Evolutionary conservation across 495 filamentous ascomycete genomes (phyloP).

Genomic region (Collariella sp.): DNA sequence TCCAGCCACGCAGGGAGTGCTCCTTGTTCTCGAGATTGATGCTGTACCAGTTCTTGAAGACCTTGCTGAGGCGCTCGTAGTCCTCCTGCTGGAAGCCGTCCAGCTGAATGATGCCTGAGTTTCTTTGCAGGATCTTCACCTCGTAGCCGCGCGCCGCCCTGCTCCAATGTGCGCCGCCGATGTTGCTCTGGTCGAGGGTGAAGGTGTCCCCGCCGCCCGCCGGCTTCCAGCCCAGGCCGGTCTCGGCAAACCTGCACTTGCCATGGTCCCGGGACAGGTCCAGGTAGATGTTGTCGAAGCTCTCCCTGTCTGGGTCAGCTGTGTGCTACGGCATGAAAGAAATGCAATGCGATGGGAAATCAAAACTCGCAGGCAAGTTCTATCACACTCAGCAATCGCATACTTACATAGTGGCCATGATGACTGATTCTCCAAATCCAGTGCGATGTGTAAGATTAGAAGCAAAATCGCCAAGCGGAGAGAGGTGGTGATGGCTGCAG

Average conservation of each 20-base stretch:
- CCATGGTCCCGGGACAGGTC: slow-evolving; percentile 85
- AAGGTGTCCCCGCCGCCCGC: slow-evolving; percentile 80
- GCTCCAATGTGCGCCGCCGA: slow-evolving; percentile 87
- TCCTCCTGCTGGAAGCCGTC: slow-evolving; percentile 97
- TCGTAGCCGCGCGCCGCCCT: slow-evolving; percentile 87
- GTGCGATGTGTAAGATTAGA: not conserved
- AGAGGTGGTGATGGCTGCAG: not conserved
- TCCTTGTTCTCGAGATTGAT: slow-evolving; percentile 85
- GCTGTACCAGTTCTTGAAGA: slow-evolving; percentile 95
- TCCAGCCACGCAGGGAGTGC: slow-evolving; percentile 95
- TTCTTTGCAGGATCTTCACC: slow-evolving; percentile 76
- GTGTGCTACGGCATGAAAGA: not conserved
- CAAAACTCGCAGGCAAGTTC: not conserved
- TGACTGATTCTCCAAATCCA: not conserved
- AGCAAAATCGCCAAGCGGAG: not conserved
- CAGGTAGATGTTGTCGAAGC: slow-evolving; percentile 91
- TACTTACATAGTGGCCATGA: slow-evolving; percentile 15
- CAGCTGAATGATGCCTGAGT: slow-evolving; percentile 78
- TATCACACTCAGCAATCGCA: not conserved
- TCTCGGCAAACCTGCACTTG: slow-evolving; percentile 88
- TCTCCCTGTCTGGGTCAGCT: slow-evolving; percentile 48
- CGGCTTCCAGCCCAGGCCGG: slow-evolving; percentile 90
- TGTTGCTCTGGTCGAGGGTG: slow-evolving; percentile 75
- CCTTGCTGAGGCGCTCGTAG: slow-evolving; percentile 76
- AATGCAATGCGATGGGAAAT: not conserved